Base-by-base conservation (phyloP, 2,329 filamentous ascomycete genomes). In the Seiridium unicorne region DNA sequence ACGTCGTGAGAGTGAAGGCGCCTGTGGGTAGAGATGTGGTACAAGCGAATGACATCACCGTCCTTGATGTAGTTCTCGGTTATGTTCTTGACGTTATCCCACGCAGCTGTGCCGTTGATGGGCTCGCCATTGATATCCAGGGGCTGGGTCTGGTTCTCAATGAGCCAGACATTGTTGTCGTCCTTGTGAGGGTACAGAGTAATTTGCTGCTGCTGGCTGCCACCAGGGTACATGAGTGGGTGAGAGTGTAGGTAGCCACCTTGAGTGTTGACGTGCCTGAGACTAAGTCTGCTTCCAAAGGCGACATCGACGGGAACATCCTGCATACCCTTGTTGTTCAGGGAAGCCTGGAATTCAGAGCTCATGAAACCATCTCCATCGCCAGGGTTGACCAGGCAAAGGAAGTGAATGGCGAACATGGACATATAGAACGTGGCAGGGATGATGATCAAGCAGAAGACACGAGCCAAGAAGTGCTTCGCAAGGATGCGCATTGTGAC, bases 331-430 rank as follows among this genome's bases (percentile, higher is more conserved):
- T 98, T 99, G 70, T 88, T 93, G 79, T 98, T 99, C 66, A 99
- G 82, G 2, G 95, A 98, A 38, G 95, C 91, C 79, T 99, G 95
- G 81, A 99, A 99, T 73, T 99, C 95, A 59, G 94, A 97, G 72
- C 93, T 97, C 95, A 99, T 99, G 82, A 99, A 99, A 59, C 95
- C 95, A 76, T 99, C 95, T 58, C 95, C 95, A 57, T 99, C 95
- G 62, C 95, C 95, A 35, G 95, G 95, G 78, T 99, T 99, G 62
- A 89, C 86, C 47, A 99, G 84, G 81, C 92, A 96, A 67, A 93
- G 68, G 77, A 99, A 99, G 81, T 99, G 95, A 69, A 99, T 96
- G 57, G 87, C 93, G 71, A 99, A 99, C 91, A 98, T 97, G 70
- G 86, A 89, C 82, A 97, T 89, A 80, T 99, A 99, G 78, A 99